phyloP scores from a whole-genome alignment of 176 grass and related monocot genomes.

The Eragrostis nindensis region DNA sequence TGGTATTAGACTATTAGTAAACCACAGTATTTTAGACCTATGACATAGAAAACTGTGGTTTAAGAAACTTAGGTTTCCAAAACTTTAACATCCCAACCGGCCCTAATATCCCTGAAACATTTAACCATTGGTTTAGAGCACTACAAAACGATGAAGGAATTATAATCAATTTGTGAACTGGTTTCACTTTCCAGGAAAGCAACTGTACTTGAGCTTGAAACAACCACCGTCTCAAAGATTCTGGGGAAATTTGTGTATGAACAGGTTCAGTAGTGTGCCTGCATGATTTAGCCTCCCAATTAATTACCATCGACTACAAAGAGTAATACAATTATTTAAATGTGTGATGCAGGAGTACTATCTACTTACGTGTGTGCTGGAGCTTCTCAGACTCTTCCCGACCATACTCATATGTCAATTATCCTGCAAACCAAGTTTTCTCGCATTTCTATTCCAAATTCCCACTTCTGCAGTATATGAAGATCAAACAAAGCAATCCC shows the following conservation, averaged over 20 bases:
- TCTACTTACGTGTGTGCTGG: constrained; percentile 87
- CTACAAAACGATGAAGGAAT: background rate
- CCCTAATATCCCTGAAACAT: too few species aligned
- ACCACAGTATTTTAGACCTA: too few species aligned
- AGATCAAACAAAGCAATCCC: constrained; percentile 70
- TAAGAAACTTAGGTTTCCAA: too few species aligned
- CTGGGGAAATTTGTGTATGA: constrained; percentile 92
- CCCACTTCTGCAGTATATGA: constrained; percentile 63
- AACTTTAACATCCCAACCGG: too few species aligned
- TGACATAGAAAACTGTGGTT: too few species aligned
- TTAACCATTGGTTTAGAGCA: constrained; percentile 18
- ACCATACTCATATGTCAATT: constrained; percentile 66
- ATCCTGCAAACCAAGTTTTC: constrained; percentile 71
- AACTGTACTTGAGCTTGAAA: constrained; percentile 79
- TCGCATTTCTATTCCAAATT: constrained; percentile 75
- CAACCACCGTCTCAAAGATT: constrained; percentile 66
- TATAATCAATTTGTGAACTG: constrained; percentile 4
- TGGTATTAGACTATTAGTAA: too few species aligned
- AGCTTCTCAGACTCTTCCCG: constrained; percentile 81
- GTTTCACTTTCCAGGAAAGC: constrained; percentile 75
- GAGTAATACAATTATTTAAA: constrained; percentile 30
- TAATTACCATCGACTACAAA: background rate
- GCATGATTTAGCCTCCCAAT: background rate
- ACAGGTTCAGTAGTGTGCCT: constrained; percentile 59
- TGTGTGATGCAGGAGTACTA: constrained; percentile 64